Evolutionary conservation across 306 rosid species (phyloP).

Genomic region (Sophora flavescens): DNA sequence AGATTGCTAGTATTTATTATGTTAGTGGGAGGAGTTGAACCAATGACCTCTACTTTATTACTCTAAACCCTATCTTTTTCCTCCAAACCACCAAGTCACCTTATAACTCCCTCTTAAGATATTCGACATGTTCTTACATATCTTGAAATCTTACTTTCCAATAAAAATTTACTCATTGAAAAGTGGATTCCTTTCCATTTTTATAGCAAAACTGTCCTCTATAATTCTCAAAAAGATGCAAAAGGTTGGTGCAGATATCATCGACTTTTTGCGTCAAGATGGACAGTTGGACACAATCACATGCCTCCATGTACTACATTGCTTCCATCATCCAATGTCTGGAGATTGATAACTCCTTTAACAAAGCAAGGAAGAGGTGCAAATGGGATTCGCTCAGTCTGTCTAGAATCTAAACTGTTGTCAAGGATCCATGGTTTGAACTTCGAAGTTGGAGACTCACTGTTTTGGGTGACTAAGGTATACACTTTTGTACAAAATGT

Average conservation of each 20-base stretch:
- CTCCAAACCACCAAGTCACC: no score
- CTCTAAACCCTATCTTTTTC: no score
- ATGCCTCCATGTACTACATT: constrained; percentile 36
- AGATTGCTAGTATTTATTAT: no score
- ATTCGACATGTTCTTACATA: no score
- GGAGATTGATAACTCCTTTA: constrained; percentile 30
- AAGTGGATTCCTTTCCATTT: not conserved
- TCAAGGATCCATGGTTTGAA: constrained; percentile 32
- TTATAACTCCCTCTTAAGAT: no score
- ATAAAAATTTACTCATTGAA: not conserved
- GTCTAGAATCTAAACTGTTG: constrained; percentile 34
- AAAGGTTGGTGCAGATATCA: not conserved
- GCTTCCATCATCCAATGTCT: constrained; percentile 39
- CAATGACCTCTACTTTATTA: no score
- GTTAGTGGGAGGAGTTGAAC: no score
- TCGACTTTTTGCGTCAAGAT: constrained; percentile 23
- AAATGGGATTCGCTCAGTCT: constrained; percentile 29
- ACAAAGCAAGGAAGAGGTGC: constrained; percentile 9
- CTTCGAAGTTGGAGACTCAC: constrained; percentile 22
- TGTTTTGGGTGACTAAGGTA: constrained; percentile 38
- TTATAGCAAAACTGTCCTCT: not conserved
- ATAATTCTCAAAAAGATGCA: constrained; percentile 16
- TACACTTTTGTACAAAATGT: constrained; percentile 36
- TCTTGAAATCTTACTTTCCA: no score
- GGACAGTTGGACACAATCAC: constrained; percentile 38